Evolutionary conservation across 352 stramenopile species (phyloP).

Genomic region (Peronospora farinosa): DNA sequence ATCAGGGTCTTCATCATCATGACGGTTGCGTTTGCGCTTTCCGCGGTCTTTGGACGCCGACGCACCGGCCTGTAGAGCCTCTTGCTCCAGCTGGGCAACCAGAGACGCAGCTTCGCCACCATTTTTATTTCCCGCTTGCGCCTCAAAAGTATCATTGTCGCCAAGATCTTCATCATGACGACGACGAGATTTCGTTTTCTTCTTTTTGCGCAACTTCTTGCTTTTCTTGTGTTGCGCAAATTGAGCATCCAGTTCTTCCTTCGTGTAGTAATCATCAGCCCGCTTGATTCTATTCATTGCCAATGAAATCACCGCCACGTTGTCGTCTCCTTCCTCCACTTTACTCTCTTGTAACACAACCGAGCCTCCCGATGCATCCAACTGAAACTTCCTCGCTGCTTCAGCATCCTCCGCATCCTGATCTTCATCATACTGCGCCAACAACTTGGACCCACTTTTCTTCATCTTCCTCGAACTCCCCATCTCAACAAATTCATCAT

Average conservation of each 20-base stretch:
- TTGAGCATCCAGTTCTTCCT: constrained; percentile 77
- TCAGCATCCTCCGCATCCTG: constrained; percentile 40
- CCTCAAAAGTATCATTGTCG: constrained; percentile 34
- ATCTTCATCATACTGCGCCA: constrained; percentile 89
- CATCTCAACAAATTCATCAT: constrained; percentile 94
- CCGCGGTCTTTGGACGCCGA: constrained; percentile 44
- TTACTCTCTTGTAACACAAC: constrained; percentile 4
- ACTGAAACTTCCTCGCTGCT: constrained; percentile 45
- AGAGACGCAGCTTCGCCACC: constrained; percentile 24
- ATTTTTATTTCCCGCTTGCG: constrained; percentile 16
- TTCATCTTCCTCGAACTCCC: constrained; percentile 34
- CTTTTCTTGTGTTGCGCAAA: constrained; percentile 74
- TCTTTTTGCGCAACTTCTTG: constrained; percentile 77
- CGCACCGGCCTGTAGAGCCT: constrained; percentile 32
- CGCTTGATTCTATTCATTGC: constrained; percentile 43
- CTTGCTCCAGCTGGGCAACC: constrained; percentile 59
- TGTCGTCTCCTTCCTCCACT: constrained; percentile 17
- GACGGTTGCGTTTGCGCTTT: constrained; percentile 35
- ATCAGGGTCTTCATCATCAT: constrained; percentile 36
- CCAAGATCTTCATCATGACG: constrained; percentile 39
- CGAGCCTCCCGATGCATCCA: constrained; percentile 40
- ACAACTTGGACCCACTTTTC: constrained; percentile 38
- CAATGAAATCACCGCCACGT: constrained; percentile 54
- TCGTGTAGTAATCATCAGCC: constrained; percentile 77
- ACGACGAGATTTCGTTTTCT: constrained; percentile 46